Percentiles rank a stretch among this genome's conserved stretches.
phyloP scores from a whole-genome alignment of 805 yeast species.

The Myxozyma monticola region DNA sequence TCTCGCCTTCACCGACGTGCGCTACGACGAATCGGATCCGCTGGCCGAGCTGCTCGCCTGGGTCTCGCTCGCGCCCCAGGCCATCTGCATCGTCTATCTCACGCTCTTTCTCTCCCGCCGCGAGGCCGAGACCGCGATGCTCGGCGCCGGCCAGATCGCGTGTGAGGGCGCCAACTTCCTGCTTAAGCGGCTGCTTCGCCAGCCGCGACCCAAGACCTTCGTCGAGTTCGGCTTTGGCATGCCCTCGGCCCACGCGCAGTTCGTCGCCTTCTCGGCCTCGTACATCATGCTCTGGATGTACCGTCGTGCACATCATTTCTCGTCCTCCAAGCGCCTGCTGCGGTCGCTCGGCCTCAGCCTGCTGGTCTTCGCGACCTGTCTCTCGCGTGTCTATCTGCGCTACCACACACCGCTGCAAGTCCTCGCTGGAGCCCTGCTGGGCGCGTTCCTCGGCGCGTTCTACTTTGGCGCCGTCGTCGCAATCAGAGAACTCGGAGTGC shows the following conservation, averaged over 20 bases:
- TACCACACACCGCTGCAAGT: slow-evolving; percentile 81
- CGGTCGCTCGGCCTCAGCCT: slow-evolving; percentile 32
- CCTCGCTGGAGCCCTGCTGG: slow-evolving; percentile 65
- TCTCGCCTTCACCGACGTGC: slow-evolving; percentile 82
- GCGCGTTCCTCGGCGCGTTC: slow-evolving; percentile 56
- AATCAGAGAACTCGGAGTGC: slow-evolving; percentile 64
- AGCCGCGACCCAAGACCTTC: slow-evolving; percentile 62
- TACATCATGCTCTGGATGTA: slow-evolving; percentile 40
- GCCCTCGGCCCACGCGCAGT: slow-evolving; percentile 97
- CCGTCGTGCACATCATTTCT: slow-evolving; percentile 36
- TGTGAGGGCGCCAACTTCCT: slow-evolving; percentile 73
- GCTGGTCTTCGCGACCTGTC: slow-evolving; percentile 41
- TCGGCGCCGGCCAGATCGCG: slow-evolving; percentile 81
- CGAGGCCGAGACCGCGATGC: slow-evolving; percentile 79
- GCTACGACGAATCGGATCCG: slow-evolving; percentile 67
- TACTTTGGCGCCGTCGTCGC: slow-evolving; percentile 57
- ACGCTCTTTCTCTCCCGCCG: slow-evolving; percentile 81
- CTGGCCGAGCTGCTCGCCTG: slow-evolving; percentile 65
- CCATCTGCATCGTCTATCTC: slow-evolving; percentile 71
- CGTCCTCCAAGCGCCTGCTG: slow-evolving; percentile 33
- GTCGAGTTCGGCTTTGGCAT: slow-evolving; percentile 69
- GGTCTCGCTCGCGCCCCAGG: slow-evolving; percentile 77
- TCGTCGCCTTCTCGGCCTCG: slow-evolving; percentile 75
- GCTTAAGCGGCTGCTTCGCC: slow-evolving; percentile 61
- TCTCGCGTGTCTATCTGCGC: slow-evolving; percentile 55